Base-by-base conservation (phyloP, 129 eudicot species). In the Helichrysum umbraculigerum region DNA sequence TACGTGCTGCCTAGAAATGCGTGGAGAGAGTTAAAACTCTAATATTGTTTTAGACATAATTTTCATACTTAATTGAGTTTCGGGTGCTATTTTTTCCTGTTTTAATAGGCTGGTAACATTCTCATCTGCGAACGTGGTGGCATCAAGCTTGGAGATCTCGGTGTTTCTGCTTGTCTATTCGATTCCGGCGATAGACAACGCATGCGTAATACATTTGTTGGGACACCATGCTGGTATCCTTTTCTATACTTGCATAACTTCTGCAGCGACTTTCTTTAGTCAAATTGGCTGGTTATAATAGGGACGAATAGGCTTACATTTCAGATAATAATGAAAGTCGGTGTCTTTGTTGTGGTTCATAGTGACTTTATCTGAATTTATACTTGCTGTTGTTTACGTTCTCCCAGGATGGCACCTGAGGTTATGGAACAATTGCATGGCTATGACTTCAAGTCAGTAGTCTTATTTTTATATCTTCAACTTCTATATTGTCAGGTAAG, bases 361-460 rank as follows among this genome's bases (percentile, higher is more conserved):
- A 64, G n/a, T 34, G 34, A 41, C 29, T 41, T 4, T 47, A 28
- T 22, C 50, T 50, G 7, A 57, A 29, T n/a, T 60, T 74, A 17
- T 61, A 66, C 66, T 57, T 77, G 32, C 16, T 56, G 21, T 70
- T 30, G 76, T 39, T 71, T 74, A 71, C 15, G 58, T 34, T 74
- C 60, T 85, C 86, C 60, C 83, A 94, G 99, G 99, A 94, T 94
- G 99, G 99, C 99, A n/a, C 99, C 99, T 29, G 99, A 94, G 90
- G 99, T 94, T 60, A 88, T 91, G 99, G 99, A 94, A 83, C 97
- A 94, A 82, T 64, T 87, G 83, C 87, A 86, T 67, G 99, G 99
- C 60, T 91, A 94, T 71, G 97, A 94, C 79, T 94, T 84, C 84
- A 94, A 91, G 99, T 94, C 59, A 90, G 86, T 73, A n/a, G 21